Conservation (phyloP, 2,329 filamentous ascomycete species). For the Zarea fungicola region DNA sequence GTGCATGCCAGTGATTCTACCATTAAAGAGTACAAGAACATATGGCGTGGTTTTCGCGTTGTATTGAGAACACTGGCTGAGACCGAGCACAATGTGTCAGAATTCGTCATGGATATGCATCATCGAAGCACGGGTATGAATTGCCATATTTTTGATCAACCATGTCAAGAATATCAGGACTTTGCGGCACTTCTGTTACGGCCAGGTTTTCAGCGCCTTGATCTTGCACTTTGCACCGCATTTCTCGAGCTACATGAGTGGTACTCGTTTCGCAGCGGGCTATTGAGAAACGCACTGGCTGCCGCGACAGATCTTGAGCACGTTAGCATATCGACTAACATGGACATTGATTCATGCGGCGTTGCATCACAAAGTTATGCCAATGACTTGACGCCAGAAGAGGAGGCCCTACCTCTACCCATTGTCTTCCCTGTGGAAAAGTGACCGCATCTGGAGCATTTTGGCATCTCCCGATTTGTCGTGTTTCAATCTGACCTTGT, state of each 20-base stretch:
- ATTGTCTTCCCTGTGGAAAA: constrained; percentile 25
- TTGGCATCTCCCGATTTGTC: constrained; percentile 24
- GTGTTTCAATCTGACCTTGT: constrained; percentile 14
- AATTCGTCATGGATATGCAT: constrained; percentile 29
- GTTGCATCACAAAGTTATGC: background rate
- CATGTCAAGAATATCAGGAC: constrained; percentile 21
- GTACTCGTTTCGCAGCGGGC: constrained; percentile 6
- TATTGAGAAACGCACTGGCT: constrained; percentile 17
- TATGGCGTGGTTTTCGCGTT: constrained; percentile 29
- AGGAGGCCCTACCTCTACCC: constrained; percentile 16
- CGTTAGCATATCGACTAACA: constrained; percentile 20
- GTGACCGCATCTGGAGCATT: constrained; percentile 25
- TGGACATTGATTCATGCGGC: constrained; percentile 9
- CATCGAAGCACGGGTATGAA: constrained; percentile 26
- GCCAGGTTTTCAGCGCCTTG: constrained; percentile 24
- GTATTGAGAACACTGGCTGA: constrained; percentile 23
- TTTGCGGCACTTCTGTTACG: constrained; percentile 17
- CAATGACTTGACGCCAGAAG: background rate
- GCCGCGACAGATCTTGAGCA: constrained; percentile 17
- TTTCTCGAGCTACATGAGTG: constrained; percentile 9
- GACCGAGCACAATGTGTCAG: constrained; percentile 24
- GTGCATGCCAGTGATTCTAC: no score
- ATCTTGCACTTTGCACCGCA: constrained; percentile 21
- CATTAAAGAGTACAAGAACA: constrained; percentile 16
- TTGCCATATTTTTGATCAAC: constrained; percentile 24